Evolutionary conservation across 495 filamentous ascomycete genomes (phyloP).

Genomic region (Neurospora sp.): DNA sequence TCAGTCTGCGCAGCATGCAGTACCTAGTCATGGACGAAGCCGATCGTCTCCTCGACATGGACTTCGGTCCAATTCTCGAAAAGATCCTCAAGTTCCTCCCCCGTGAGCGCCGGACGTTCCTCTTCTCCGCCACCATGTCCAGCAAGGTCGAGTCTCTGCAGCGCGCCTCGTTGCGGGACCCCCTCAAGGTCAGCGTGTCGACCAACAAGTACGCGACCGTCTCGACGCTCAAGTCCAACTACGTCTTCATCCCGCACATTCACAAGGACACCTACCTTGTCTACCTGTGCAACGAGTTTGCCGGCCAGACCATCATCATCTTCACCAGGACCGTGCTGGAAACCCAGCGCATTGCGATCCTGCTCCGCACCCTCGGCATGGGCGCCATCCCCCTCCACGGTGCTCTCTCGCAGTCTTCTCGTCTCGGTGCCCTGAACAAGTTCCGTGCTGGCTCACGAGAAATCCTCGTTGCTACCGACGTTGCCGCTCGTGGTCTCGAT

Average conservation of each 20-base stretch:
- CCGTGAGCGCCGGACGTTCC: conserved; percentile 65
- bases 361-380: conserved; percentile 61
- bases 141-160: conserved; percentile 88
- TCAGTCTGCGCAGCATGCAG: conserved; percentile 61
- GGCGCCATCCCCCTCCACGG: conserved; percentile 87
- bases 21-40: conserved; percentile 95
- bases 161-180: conserved; percentile 73
- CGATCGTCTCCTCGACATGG: conserved; percentile 78
- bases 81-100: conserved; percentile 89
- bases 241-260: conserved; percentile 76
- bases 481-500: conserved; percentile 89
- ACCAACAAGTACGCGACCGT: conserved; percentile 79
- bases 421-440: conserved; percentile 77
- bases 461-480: conserved; percentile 92
- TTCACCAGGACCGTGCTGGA: conserved; percentile 93
- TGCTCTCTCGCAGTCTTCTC: conserved; percentile 72
- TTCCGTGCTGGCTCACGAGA: conserved; percentile 66
- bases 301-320: conserved; percentile 74
- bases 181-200: conserved; percentile 61
- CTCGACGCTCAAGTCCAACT: conserved; percentile 69
- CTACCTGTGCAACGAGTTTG: conserved; percentile 72
- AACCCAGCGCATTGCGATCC: conserved; percentile 69
- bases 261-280: conserved; percentile 89
- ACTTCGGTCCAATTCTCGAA: conserved; percentile 86
- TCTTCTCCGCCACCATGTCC: conserved; percentile 91